These are phyloP conservation scores for Tricholoma sp. DNA, from an alignment of 768 basidiomycete species.

Conservation along the genomic window DNA sequence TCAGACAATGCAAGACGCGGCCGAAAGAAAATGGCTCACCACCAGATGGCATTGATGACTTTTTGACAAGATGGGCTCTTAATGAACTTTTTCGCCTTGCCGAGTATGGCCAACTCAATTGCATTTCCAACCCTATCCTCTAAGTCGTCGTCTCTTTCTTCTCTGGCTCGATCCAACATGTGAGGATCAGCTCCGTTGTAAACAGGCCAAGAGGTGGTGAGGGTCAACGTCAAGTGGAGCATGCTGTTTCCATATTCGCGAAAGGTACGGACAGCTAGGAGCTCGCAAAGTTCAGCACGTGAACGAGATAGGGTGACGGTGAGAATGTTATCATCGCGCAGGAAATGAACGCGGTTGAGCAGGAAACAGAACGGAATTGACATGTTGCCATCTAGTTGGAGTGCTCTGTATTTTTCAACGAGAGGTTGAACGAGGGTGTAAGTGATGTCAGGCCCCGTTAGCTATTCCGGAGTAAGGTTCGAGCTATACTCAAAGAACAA, in stretches of 20 bases:
- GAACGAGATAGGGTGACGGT: conserved; percentile 66
- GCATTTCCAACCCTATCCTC: conserved; percentile 86
- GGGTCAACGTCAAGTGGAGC: conserved; percentile 61
- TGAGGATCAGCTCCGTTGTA: conserved; percentile 68
- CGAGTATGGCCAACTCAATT: conserved; percentile 87
- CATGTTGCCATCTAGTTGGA: conserved; percentile 73
- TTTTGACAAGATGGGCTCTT: conserved; percentile 86
- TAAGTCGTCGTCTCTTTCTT: conserved; percentile 64
- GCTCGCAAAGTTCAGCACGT: conserved; percentile 82
- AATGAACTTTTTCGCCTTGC: conserved; percentile 84
- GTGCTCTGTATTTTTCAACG: conserved; percentile 74
- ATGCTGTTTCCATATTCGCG: conserved; percentile 65
- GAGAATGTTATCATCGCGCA: conserved; percentile 69
- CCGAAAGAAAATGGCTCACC: conserved; percentile 35
- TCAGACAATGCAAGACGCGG: not conserved
- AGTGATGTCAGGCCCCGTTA: conserved; percentile 81
- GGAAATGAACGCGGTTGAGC: conserved; percentile 81
- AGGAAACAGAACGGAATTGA: conserved; percentile 86
- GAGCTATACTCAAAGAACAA: not conserved
- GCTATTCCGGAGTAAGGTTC: conserved; percentile 31
- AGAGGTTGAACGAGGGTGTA: conserved; percentile 88
- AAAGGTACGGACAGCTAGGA: conserved; percentile 77
- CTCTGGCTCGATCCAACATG: conserved; percentile 51
- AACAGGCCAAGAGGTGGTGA: conserved; percentile 79
- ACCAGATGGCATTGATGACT: conserved; percentile 82